phyloP scores from a whole-genome alignment of 179 eudicot genomes.

The Monotropa hypopitys region DNA sequence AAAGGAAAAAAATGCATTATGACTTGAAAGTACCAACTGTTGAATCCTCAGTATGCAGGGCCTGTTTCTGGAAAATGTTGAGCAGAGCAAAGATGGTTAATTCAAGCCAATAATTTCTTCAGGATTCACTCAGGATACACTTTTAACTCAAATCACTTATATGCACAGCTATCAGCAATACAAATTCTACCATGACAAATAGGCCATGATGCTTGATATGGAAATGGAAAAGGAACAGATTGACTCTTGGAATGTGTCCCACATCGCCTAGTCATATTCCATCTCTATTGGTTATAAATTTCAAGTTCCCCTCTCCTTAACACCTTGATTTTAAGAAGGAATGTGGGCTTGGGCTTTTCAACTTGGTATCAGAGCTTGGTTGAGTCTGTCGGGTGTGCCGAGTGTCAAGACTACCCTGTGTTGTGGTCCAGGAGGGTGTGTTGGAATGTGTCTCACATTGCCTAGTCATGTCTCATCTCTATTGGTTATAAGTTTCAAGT shows the following conservation, averaged over 20 bases:
- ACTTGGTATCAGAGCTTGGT: too few relatives aligned
- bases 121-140: neutral
- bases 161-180: neutral
- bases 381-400: too few relatives aligned
- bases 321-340: too few relatives aligned
- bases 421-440: too few relatives aligned
- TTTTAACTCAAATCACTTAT: neutral
- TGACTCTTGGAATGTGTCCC: neutral
- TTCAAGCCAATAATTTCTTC: neutral
- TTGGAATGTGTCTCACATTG: too few relatives aligned
- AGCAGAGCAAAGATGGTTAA: neutral
- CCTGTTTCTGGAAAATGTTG: neutral
- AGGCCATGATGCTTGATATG: slow-evolving; percentile 4
- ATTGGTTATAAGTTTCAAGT: too few relatives aligned
- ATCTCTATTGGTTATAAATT: too few relatives aligned
- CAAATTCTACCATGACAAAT: neutral
- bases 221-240: neutral
- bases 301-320: too few relatives aligned
- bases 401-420: too few relatives aligned
- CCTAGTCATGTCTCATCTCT: too few relatives aligned
- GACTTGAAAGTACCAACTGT: neutral
- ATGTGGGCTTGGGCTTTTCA: too few relatives aligned
- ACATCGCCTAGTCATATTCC: too few relatives aligned
- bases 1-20: neutral
- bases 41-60: neutral